Evolutionary conservation across 83 land plant species (phyloP).

Genomic region (Diphasiastrum complanatum): DNA sequence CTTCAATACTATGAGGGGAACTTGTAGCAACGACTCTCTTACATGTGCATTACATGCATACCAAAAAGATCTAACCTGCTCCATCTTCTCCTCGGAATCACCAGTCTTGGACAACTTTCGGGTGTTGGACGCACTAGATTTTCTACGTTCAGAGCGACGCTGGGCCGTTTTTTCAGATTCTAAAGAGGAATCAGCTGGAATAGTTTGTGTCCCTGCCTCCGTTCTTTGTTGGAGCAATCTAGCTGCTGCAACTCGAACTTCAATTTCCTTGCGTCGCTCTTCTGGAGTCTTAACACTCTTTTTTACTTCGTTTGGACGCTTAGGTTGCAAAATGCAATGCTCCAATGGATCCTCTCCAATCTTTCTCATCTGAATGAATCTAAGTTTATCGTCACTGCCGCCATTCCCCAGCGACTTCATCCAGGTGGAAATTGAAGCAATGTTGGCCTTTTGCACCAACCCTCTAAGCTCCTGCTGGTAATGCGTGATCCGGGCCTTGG

Average conservation of each 20-base stretch:
- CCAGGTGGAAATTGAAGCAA: conserved; percentile 77
- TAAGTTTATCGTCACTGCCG: conserved; percentile 59
- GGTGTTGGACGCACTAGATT: conserved; percentile 16
- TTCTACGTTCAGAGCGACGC: conserved; percentile 37
- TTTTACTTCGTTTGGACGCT: conserved; percentile 82
- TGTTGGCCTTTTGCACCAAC: conserved; percentile 64
- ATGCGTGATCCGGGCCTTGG: conserved; percentile 54
- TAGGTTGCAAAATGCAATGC: conserved; percentile 43
- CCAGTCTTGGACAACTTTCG: conserved; percentile 26
- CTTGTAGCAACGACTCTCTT: conserved; percentile 35
- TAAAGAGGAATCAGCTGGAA: conserved; percentile 22
- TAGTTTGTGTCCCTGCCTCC: conserved; percentile 20
- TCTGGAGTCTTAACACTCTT: conserved; percentile 76
- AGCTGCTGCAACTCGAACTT: conserved; percentile 86
- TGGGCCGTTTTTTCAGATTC: conserved; percentile 1
- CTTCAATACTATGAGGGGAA: conserved; percentile 25
- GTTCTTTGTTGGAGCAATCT: conserved; percentile 62
- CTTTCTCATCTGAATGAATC: conserved; percentile 65
- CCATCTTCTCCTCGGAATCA: conserved; percentile 42
- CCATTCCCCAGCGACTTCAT: conserved; percentile 68
- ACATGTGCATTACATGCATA: conserved; percentile 30
- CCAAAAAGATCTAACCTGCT: conserved; percentile 54
- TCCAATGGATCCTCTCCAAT: conserved; percentile 72
- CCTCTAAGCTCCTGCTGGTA: conserved; percentile 57
- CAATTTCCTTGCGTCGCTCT: conserved; percentile 77